Conservation (phyloP, 768 basidiomycete genomes). For the Pisolithus orientalis region DNA sequence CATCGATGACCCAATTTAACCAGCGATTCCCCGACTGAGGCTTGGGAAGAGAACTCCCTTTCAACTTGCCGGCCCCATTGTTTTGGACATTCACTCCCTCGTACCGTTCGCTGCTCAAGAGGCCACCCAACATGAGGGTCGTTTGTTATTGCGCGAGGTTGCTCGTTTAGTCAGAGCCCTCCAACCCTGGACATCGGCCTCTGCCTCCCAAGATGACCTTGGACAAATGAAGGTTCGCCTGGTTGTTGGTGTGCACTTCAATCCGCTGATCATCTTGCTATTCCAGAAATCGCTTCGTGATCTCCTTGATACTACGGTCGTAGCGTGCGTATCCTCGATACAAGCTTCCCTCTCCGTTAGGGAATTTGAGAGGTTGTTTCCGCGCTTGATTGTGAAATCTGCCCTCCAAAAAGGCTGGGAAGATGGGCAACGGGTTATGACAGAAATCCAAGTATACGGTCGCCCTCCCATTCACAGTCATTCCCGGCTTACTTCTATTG, state of each 20-base stretch:
- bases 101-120: conserved; percentile 12
- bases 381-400: conserved; percentile 36
- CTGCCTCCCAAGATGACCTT: neutral
- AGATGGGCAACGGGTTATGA: conserved; percentile 33
- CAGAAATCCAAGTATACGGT: conserved; percentile 34
- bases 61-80: conserved; percentile 15
- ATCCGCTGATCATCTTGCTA: neutral
- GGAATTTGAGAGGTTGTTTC: conserved; percentile 39
- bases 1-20: neutral
- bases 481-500: neutral
- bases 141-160: conserved; percentile 13
- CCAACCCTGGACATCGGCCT: conserved; percentile 9
- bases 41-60: conserved; percentile 19
- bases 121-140: conserved; percentile 12
- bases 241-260: neutral
- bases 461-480: neutral
- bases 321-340: conserved; percentile 32
- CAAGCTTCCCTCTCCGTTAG: conserved; percentile 41
- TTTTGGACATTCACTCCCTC: conserved; percentile 10
- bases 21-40: conserved; percentile 21
- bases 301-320: conserved; percentile 32
- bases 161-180: conserved; percentile 12
- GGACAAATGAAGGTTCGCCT: conserved; percentile 16
- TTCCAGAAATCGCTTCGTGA: conserved; percentile 22
- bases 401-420: conserved; percentile 31